Percentiles rank a stretch among this genome's conserved stretches.
Conservation (phyloP, 306 rosid genomes). For the peach (Prunus persica) region DNA sequence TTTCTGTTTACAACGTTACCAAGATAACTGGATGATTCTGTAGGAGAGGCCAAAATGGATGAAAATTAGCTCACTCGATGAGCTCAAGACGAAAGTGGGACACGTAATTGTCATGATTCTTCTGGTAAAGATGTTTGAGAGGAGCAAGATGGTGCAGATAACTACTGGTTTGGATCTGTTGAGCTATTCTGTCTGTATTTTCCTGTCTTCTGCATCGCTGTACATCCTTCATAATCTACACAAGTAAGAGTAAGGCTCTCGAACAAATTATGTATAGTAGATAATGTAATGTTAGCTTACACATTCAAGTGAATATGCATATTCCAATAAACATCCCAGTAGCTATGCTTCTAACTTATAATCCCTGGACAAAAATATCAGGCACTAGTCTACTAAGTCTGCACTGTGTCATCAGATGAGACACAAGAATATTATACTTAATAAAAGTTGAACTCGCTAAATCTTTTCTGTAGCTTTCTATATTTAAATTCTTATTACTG, state of each 20-base stretch:
- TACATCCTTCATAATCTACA: slow-evolving; percentile 92
- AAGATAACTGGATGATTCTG: slow-evolving; percentile 5
- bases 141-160: slow-evolving; percentile 92
- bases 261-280: not conserved
- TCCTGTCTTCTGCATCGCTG: slow-evolving; percentile 90
- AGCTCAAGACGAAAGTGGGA: slow-evolving; percentile 91
- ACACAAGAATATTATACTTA: not conserved
- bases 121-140: slow-evolving; percentile 94
- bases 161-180: slow-evolving; percentile 80
- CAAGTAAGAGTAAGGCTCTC: slow-evolving; percentile 43
- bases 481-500: not conserved
- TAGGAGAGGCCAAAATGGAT: slow-evolving; percentile 94
- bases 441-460: not conserved
- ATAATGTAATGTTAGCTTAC: not conserved
- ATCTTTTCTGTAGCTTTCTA: not conserved
- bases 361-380: not conserved
- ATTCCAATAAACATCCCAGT: too few species aligned
- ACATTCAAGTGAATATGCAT: too few species aligned
- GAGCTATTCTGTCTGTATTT: slow-evolving; percentile 82
- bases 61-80: slow-evolving; percentile 91
- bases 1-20: not conserved
- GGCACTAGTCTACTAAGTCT: not conserved
- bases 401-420: not conserved
- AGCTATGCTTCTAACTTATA: not conserved
- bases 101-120: slow-evolving; percentile 98